phyloP scores from a whole-genome alignment of 352 stramenopile species.

The Globisporangium iwayamae region DNA sequence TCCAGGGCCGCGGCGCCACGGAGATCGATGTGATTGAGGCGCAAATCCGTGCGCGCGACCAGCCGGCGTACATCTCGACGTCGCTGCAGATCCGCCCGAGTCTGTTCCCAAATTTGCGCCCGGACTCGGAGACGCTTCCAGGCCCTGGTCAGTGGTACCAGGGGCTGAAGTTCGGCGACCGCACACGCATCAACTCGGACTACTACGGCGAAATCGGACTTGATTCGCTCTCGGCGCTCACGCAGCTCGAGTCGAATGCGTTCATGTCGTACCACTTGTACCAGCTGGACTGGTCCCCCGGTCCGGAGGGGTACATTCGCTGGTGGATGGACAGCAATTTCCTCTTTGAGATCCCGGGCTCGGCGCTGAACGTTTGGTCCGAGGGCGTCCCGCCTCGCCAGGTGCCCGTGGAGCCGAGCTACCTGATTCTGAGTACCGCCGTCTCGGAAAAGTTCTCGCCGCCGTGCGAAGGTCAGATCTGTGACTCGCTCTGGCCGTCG shows the following conservation, averaged over 20 bases:
- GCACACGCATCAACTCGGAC: slow-evolving; percentile 90
- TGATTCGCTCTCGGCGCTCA: slow-evolving; percentile 94
- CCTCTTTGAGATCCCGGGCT: slow-evolving; percentile 91
- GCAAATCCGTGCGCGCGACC: slow-evolving; percentile 80
- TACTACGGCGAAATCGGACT: slow-evolving; percentile 94
- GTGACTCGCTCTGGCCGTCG: slow-evolving; percentile 89
- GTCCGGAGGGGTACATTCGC: slow-evolving; percentile 88
- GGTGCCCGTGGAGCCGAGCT: slow-evolving; percentile 95
- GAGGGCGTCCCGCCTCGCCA: slow-evolving; percentile 61
- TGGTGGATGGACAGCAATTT: slow-evolving; percentile 94
- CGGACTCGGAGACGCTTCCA: slow-evolving; percentile 48
- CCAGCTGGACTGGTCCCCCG: slow-evolving; percentile 94
- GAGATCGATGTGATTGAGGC: slow-evolving; percentile 97
- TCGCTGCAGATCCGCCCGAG: slow-evolving; percentile 91
- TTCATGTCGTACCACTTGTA: slow-evolving; percentile 94
- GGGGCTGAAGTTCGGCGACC: slow-evolving; percentile 81
- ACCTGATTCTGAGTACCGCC: slow-evolving; percentile 97
- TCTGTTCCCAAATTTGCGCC: slow-evolving; percentile 61
- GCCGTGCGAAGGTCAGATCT: slow-evolving; percentile 90
- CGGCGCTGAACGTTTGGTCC: slow-evolving; percentile 79
- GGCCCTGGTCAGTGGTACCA: slow-evolving; percentile 88
- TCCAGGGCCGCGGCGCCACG: slow-evolving; percentile 91
- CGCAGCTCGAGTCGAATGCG: slow-evolving; percentile 87
- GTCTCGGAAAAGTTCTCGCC: slow-evolving; percentile 95
- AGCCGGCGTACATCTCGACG: slow-evolving; percentile 90